Conservation (phyloP, 2,329 filamentous ascomycete species). For the Fusarium beomiforme region DNA sequence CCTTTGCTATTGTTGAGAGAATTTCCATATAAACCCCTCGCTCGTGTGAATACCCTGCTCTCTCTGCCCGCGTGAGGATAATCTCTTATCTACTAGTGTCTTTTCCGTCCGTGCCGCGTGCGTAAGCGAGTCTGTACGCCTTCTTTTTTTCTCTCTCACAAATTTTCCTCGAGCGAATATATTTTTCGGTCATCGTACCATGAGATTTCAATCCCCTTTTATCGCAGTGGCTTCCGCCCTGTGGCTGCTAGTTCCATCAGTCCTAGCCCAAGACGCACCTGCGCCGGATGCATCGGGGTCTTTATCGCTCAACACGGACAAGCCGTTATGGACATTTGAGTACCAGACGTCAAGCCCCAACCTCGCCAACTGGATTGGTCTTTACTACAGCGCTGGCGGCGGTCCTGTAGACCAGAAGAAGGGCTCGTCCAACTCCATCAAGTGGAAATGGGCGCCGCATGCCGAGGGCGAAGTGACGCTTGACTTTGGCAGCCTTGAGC, state of each 20-base stretch:
- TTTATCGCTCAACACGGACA: constrained; percentile 24
- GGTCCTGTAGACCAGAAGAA: constrained; percentile 47
- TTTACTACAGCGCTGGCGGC: constrained; percentile 48
- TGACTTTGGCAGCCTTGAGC: constrained; percentile 34
- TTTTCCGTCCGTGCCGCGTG: neutral
- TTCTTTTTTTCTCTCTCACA: neutral
- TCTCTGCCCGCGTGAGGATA: neutral
- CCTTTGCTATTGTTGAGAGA: neutral
- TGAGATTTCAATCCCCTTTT: constrained; percentile 28
- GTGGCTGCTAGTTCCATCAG: constrained; percentile 24
- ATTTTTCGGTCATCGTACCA: neutral
- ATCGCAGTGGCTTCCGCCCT: constrained; percentile 19
- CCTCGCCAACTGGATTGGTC: constrained; percentile 51
- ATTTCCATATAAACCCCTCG: constrained; percentile 5
- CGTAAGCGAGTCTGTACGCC: neutral
- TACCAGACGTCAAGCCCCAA: constrained; percentile 46
- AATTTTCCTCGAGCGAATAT: neutral
- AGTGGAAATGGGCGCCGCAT: constrained; percentile 48
- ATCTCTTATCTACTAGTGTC: neutral
- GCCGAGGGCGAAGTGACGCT: constrained; percentile 44
- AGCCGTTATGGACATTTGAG: constrained; percentile 46
- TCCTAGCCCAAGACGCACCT: constrained; percentile 7
- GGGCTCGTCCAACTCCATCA: constrained; percentile 42
- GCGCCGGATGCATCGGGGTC: constrained; percentile 12
- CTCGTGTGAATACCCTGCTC: neutral